A percentile compares a stretch with the other conserved stretches of the same genome.
These are phyloP conservation scores for Tricholoma sp. DNA, from an alignment of 768 basidiomycete genomes.

Conservation along the genomic window DNA sequence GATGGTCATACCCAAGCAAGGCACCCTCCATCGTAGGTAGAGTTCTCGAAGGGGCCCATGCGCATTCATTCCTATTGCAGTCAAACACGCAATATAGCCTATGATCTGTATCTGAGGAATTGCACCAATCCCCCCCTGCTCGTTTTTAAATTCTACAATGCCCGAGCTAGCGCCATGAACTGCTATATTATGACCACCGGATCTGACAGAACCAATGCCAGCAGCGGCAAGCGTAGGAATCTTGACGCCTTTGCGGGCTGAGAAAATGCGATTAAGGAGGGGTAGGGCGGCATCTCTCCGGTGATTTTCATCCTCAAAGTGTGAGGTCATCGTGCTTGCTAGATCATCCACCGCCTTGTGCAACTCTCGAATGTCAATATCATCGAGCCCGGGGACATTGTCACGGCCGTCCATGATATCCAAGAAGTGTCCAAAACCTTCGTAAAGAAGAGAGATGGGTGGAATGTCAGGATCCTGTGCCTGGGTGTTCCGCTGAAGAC, in stretches of 20 bases:
- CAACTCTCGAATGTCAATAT: not conserved
- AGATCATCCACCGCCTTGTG: not conserved
- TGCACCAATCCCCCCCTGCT: not conserved
- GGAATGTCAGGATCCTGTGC: too few relatives aligned
- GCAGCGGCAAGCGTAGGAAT: not conserved
- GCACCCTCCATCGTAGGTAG: not conserved
- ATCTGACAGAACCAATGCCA: too few relatives aligned
- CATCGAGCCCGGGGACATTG: not conserved
- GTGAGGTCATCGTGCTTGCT: not conserved
- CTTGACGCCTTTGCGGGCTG: not conserved
- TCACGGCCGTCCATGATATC: too few relatives aligned
- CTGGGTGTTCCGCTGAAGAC: too few relatives aligned
- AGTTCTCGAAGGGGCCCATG: not conserved
- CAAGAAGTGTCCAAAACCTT: too few relatives aligned
- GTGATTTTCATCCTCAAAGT: not conserved
- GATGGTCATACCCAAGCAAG: not conserved
- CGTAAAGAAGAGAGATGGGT: too few relatives aligned
- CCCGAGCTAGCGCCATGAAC: not conserved
- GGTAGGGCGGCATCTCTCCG: too few relatives aligned
- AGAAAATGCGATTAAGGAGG: not conserved
- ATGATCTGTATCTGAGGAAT: not conserved
- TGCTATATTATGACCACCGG: not conserved
- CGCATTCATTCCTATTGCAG: not conserved
- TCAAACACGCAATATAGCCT: not conserved
- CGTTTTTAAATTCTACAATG: not conserved